Evolutionary conservation across 768 basidiomycete genomes (phyloP).

Genomic region (Leccinellum rugosiceps): DNA sequence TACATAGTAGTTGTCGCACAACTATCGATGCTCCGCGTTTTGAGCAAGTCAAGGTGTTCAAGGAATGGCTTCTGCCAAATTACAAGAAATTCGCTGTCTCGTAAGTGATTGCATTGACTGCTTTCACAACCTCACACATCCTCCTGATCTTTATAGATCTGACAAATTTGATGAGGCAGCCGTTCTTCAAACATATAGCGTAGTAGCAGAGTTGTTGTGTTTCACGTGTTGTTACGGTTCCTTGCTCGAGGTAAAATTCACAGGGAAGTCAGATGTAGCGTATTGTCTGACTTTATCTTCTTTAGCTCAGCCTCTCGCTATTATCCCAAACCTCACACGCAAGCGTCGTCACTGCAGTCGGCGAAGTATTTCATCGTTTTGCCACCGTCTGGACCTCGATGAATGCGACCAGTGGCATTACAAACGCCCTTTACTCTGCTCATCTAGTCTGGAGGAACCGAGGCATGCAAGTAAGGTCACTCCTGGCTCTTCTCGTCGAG

Average conservation of each 20-base stretch:
- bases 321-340: conserved; percentile 50
- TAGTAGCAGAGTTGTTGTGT: conserved; percentile 58
- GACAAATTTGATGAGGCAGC: conserved; percentile 32
- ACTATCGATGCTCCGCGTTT: conserved; percentile 60
- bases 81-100: conserved; percentile 50
- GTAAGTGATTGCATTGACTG: conserved; percentile 33
- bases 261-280: not conserved
- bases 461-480: conserved; percentile 61
- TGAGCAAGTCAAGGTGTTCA: conserved; percentile 69
- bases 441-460: conserved; percentile 62
- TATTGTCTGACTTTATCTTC: conserved; percentile 5
- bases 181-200: conserved; percentile 54
- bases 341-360: conserved; percentile 55
- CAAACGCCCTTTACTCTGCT: conserved; percentile 56
- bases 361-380: conserved; percentile 72
- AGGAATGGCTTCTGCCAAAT: conserved; percentile 73
- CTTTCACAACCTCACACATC: not conserved
- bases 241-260: conserved; percentile 57
- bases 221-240: conserved; percentile 62
- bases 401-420: conserved; percentile 55
- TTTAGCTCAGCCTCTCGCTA: conserved; percentile 50
- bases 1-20: conserved; percentile 43
- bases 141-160: conserved; percentile 14
- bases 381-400: conserved; percentile 77
- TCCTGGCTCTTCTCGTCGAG: conserved; percentile 61